phyloP scores from a whole-genome alignment of 306 rosid genomes.

The Prunus campanulata region DNA sequence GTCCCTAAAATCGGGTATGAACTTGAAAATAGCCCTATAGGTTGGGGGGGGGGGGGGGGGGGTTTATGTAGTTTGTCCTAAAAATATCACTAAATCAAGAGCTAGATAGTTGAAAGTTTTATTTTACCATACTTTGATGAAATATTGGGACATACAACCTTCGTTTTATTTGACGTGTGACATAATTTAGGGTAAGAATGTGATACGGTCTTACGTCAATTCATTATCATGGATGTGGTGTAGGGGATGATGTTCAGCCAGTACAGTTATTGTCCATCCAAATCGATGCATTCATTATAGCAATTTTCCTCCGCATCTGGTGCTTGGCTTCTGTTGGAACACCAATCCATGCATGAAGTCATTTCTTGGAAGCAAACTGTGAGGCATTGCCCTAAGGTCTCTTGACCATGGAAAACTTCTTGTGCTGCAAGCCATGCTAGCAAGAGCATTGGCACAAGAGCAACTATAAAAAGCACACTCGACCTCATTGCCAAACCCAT shows the following conservation, averaged over 20 bases:
- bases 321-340: not conserved
- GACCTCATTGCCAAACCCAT: not conserved
- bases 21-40: too few species aligned
- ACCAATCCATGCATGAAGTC: constrained; percentile 3
- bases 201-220: too few species aligned
- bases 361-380: not conserved
- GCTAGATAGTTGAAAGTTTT: too few species aligned
- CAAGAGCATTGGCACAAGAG: not conserved
- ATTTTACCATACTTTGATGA: not conserved
- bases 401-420: not conserved
- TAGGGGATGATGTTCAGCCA: not conserved
- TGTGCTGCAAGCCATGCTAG: not conserved
- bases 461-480: not conserved
- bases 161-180: not conserved
- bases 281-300: not conserved
- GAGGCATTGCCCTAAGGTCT: not conserved
- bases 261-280: not conserved
- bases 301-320: not conserved
- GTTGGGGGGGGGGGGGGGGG: too few species aligned
- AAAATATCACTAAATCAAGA: too few species aligned
- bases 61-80: too few species aligned
- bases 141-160: not conserved
- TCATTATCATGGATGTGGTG: too few species aligned
- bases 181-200: not conserved
- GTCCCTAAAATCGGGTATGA: too few species aligned